These are phyloP conservation scores for Aulographum hederae DNA, from an alignment of 2,329 filamentous ascomycete genomes.

Conservation along the genomic window DNA sequence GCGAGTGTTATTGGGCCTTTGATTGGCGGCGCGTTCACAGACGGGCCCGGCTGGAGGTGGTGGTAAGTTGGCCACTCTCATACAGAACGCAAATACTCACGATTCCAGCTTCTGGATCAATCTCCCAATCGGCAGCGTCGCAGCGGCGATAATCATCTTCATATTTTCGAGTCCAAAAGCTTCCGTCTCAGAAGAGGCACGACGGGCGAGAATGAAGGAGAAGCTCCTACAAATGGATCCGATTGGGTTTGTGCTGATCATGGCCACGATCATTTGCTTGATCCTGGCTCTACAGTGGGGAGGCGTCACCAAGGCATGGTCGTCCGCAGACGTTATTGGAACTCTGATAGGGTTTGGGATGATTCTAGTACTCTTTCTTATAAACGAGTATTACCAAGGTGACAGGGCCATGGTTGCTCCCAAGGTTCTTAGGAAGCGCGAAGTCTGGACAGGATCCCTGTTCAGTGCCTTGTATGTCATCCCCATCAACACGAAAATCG, in stretches of 20 bases:
- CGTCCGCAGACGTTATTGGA: conserved; percentile 8
- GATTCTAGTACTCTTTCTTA: conserved; percentile 6
- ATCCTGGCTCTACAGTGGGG: conserved; percentile 27
- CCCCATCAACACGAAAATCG: conserved; percentile 16
- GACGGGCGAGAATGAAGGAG: conserved; percentile 12
- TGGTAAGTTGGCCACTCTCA: conserved; percentile 4
- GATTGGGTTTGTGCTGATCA: conserved; percentile 25
- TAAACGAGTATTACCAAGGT: conserved; percentile 5
- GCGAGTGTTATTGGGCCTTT: conserved; percentile 24
- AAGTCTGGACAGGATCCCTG: conserved; percentile 11
- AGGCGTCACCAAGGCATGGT: conserved; percentile 21
- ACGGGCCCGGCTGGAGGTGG: conserved; percentile 19
- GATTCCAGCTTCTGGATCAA: conserved; percentile 20
- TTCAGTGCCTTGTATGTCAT: conserved; percentile 13
- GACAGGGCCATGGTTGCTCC: conserved; percentile 11
- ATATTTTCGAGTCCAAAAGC: conserved; percentile 17
- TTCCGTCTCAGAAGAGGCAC: conserved; percentile 9
- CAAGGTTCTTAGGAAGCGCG: conserved; percentile 12
- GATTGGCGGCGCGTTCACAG: conserved; percentile 22
- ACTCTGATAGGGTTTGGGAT: conserved; percentile 8
- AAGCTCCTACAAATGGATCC: conserved; percentile 32
- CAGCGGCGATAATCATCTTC: conserved; percentile 17
- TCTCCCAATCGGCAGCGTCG: conserved; percentile 23
- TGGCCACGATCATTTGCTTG: conserved; percentile 17
- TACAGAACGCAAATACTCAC: neutral